Conservation (phyloP, 2,329 filamentous ascomycete genomes). For the Chaetomiaceae sp. region DNA sequence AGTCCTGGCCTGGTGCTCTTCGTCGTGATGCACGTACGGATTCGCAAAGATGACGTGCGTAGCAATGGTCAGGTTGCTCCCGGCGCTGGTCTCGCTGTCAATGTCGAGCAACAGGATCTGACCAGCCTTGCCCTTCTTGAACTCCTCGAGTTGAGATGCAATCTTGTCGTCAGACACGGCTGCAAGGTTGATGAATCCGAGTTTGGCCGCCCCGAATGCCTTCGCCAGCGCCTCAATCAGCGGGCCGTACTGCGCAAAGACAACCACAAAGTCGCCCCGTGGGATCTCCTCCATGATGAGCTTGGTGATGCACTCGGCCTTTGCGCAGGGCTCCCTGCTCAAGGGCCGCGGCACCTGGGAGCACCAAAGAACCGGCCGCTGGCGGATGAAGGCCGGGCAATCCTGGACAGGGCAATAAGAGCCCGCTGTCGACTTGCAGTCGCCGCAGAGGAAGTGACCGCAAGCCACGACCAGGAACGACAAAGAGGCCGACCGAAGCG, state of each 20-base stretch:
- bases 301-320: slow-evolving; percentile 21
- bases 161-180: background rate
- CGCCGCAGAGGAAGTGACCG: slow-evolving; percentile 27
- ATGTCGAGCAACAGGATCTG: slow-evolving; percentile 37
- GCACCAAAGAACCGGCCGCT: slow-evolving; percentile 21
- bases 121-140: slow-evolving; percentile 27
- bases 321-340: slow-evolving; percentile 12
- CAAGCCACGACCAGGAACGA: slow-evolving; percentile 26
- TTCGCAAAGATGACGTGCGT: slow-evolving; percentile 41
- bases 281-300: slow-evolving; percentile 26
- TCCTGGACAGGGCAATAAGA: slow-evolving; percentile 11
- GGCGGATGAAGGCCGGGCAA: slow-evolving; percentile 16
- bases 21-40: slow-evolving; percentile 31
- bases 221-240: slow-evolving; percentile 29
- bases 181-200: slow-evolving; percentile 9
- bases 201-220: background rate
- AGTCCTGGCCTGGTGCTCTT: slow-evolving; percentile 33
- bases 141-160: slow-evolving; percentile 23
- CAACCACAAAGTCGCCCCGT: slow-evolving; percentile 28
- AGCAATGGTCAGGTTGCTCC: slow-evolving; percentile 39
- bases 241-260: slow-evolving; percentile 36
- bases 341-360: slow-evolving; percentile 7
- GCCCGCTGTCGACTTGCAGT: slow-evolving; percentile 12
- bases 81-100: slow-evolving; percentile 37
- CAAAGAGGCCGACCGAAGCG: background rate